A percentile compares a stretch with the other conserved stretches of the same genome.
phyloP scores from a whole-genome alignment of 441 rosid species.

The Raphanus hybrid region DNA sequence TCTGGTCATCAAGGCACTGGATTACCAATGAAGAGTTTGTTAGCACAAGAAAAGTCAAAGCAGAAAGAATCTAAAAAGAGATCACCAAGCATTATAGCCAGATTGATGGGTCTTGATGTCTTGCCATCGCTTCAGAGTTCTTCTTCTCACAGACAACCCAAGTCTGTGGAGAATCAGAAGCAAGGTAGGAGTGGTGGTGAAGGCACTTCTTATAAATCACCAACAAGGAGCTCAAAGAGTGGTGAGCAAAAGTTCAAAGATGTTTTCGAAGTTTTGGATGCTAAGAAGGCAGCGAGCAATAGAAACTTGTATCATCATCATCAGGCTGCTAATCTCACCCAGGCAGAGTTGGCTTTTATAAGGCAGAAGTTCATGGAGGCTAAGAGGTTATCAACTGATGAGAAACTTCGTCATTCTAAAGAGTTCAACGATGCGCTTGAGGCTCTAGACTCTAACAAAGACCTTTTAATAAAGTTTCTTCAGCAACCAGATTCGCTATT shows the following conservation, averaged over 20 bases:
- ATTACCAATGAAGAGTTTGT: constrained; percentile 71
- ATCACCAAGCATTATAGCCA: constrained; percentile 82
- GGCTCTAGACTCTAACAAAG: constrained; percentile 81
- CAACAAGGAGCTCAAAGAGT: constrained; percentile 70
- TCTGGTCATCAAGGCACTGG: constrained; percentile 38
- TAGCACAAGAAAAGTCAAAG: constrained; percentile 84
- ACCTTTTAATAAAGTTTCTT: constrained; percentile 74
- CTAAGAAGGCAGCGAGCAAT: constrained; percentile 50
- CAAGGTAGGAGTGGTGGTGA: constrained; percentile 46
- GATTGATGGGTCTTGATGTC: constrained; percentile 95
- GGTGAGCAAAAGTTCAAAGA: constrained; percentile 90
- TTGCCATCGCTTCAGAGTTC: constrained; percentile 62
- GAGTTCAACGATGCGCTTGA: constrained; percentile 80
- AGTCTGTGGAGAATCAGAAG: constrained; percentile 43
- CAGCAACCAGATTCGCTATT: constrained; percentile 89
- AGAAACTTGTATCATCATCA: constrained; percentile 44
- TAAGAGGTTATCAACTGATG: constrained; percentile 75
- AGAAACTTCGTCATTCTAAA: constrained; percentile 71
- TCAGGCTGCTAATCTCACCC: constrained; percentile 50
- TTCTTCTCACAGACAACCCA: constrained; percentile 48
- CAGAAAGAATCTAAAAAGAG: constrained; percentile 69
- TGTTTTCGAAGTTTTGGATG: constrained; percentile 87
- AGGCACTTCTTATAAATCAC: constrained; percentile 52
- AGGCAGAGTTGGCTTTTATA: constrained; percentile 73
- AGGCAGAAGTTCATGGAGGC: constrained; percentile 75